Conservation (phyloP, 805 yeast genomes). For the Schwanniomyces vanrijiae region DNA sequence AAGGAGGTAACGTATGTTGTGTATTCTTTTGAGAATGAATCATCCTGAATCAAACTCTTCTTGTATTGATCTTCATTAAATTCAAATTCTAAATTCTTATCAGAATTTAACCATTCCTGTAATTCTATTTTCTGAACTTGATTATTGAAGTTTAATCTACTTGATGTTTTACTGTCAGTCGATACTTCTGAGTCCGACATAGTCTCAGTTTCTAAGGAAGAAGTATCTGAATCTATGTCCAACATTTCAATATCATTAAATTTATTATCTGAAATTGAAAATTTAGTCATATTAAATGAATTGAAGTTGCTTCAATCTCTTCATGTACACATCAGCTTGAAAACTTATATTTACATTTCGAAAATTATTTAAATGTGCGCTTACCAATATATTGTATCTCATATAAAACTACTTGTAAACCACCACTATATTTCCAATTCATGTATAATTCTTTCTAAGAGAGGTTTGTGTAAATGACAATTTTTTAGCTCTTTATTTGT, state of each 20-base stretch:
- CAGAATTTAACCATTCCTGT: slow-evolving; percentile 46
- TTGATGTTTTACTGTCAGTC: slow-evolving; percentile 1
- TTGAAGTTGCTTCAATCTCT: neutral
- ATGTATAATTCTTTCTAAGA: slow-evolving; percentile 12
- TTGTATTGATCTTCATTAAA: slow-evolving; percentile 43
- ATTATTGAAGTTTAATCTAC: neutral
- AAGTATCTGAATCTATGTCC: slow-evolving; percentile 39
- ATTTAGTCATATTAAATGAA: slow-evolving; percentile 4
- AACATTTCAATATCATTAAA: slow-evolving; percentile 45
- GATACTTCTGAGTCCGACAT: slow-evolving; percentile 16
- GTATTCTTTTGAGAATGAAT: slow-evolving; percentile 43
- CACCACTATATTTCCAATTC: slow-evolving; percentile 7
- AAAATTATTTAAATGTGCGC: neutral
- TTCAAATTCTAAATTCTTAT: slow-evolving; percentile 35
- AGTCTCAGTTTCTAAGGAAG: slow-evolving; percentile 28
- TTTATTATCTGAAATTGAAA: slow-evolving; percentile 11
- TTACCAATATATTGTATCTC: neutral
- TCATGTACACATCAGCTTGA: neutral
- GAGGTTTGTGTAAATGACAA: slow-evolving; percentile 12
- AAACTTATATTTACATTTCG: neutral
- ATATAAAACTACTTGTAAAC: neutral
- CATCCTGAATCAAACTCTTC: slow-evolving; percentile 33
- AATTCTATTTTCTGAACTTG: slow-evolving; percentile 31
- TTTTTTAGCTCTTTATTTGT: slow-evolving; percentile 7
- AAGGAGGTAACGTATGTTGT: slow-evolving; percentile 47